Evolutionary conservation across 345 rosid species (phyloP), one percentile per base, ranked within the genome.

Genomic region (Diplotaxis tenuifolia): DNA sequence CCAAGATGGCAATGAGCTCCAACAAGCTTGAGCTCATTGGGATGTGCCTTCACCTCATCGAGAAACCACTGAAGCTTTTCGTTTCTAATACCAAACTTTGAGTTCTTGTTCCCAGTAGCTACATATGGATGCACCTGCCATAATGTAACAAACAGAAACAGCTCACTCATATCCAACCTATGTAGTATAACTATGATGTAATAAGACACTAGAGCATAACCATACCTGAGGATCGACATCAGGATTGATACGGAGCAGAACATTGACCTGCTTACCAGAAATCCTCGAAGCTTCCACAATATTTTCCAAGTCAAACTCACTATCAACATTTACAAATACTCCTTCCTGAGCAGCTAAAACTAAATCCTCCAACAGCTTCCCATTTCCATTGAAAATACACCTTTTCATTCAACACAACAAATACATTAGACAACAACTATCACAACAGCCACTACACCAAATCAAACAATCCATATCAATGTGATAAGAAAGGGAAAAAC

Each of bases 1-100:
- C 99, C 98, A 42, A 92, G 91, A 90, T 95, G 99, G 82, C 99
- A 95, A 79, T 95, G 98, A 14, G 88, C 96, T 18, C 99, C 98
- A 6, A 90, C 98, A 79, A 96, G 98, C 84, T 90, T 89, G 56
- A 96, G 84, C 84, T 96, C 96, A 8, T 82, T 76, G 20, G 93
- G 87, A 76, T 92, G 94, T 58, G 94, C 89, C 83, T 90, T 92
- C 27, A 92, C 94, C 77, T 89, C 85, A 80, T 96, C 99, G 42
- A 96, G 86, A 88, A 96, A 96, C 98, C 98, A 96, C 68, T 89
- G 98, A 84, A 96, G 82, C 82, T 92, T 96, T 87, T 96, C 97
- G 65, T 96, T 96, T 86, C 99, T 86, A 56, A 96, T 96, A 42
- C 99, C 99, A 75, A 96, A 92, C 83, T 96, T 96, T 27, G 99